Base-by-base conservation (phyloP, 257 asterid species). In the Rubia yunnanensis region DNA sequence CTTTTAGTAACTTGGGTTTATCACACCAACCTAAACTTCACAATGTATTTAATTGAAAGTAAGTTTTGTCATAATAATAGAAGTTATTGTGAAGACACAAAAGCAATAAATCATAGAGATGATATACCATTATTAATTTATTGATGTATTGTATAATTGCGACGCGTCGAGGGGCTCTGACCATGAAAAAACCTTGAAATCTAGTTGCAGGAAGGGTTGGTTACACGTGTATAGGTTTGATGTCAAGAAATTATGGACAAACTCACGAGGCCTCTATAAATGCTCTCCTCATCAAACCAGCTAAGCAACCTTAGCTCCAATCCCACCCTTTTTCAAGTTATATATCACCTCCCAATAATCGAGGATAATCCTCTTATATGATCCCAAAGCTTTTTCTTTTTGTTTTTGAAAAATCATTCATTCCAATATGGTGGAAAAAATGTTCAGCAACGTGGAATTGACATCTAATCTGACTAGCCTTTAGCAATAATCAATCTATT, bases 111-210 rank as follows among this genome's bases (percentile, higher is more conserved):
- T 44, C 50, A 15, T 44, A 15, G 20, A 44, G 46, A 38, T 38
- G 39, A 2, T 18, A 41, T 55, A 23, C 68, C 68, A 14, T 23
- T 20, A 58, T 22, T 67, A 7, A 49, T 18, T 1, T n/a, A 46
- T 14, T 53, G 38, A 34, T 24, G 35, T 11, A 39, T 38, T 63
- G 55, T 20, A 44, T 38, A 63, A 63, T 9, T 57, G 44, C 27
- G 54, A 49, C 73, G 44, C 63, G 74, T 62, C 39, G 35, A 50
- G 17, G 68, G 44, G 28, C 53, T 49, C 20, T 13, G 10, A 7
- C 64, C 38, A 13, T 0, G 15, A 35, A 9, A 0, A 6, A 32
- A 6, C 3, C 35, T 55, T 55, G 53, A 5, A 62, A 62, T 38
- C 54, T 3, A 35, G 10, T 44, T 30, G 9, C 26, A 1, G 17